Conservation (phyloP, 192 early-diverging fungal species). For the Coemansia nantahalensis region DNA sequence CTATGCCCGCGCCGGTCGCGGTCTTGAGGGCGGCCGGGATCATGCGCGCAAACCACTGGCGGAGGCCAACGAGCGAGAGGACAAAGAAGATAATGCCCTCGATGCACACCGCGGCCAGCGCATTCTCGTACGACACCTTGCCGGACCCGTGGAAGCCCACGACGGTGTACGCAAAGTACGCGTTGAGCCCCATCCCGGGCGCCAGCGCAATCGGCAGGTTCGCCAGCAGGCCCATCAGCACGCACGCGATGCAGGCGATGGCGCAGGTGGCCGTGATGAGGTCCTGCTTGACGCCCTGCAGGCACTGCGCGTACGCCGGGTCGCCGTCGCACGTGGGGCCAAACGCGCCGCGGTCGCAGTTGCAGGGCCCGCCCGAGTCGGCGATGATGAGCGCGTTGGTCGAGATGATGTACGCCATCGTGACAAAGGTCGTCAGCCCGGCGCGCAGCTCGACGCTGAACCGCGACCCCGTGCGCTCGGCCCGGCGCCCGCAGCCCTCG, state of each 20-base stretch:
- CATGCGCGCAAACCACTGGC: constrained; percentile 72
- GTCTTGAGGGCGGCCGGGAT: constrained; percentile 73
- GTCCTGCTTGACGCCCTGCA: constrained; percentile 63
- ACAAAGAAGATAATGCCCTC: constrained; percentile 79
- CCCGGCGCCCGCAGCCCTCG: constrained; percentile 59
- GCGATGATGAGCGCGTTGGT: constrained; percentile 74
- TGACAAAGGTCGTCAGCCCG: constrained; percentile 67
- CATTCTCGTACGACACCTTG: constrained; percentile 66
- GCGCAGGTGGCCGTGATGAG: constrained; percentile 73
- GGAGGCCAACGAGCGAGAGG: constrained; percentile 72
- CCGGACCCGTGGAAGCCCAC: constrained; percentile 79
- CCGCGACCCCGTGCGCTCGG: constrained; percentile 59
- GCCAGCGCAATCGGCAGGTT: constrained; percentile 80
- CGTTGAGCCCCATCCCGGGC: constrained; percentile 81
- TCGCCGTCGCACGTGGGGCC: constrained; percentile 61
- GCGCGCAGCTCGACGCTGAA: constrained; percentile 68
- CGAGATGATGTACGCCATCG: constrained; percentile 74
- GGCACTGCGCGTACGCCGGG: constrained; percentile 60
- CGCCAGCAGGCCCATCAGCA: constrained; percentile 67
- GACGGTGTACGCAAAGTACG: constrained; percentile 82
- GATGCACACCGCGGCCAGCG: constrained; percentile 74
- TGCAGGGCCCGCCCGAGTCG: constrained; percentile 77
- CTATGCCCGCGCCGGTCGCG: constrained; percentile 73
- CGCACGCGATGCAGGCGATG: constrained; percentile 61
- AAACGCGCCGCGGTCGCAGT: constrained; percentile 55